A percentile compares a stretch with the other conserved stretches of the same genome.
These are phyloP conservation scores for Olyra latifolia DNA, from an alignment of 176 grass and related monocot species.

Conservation along the genomic window DNA sequence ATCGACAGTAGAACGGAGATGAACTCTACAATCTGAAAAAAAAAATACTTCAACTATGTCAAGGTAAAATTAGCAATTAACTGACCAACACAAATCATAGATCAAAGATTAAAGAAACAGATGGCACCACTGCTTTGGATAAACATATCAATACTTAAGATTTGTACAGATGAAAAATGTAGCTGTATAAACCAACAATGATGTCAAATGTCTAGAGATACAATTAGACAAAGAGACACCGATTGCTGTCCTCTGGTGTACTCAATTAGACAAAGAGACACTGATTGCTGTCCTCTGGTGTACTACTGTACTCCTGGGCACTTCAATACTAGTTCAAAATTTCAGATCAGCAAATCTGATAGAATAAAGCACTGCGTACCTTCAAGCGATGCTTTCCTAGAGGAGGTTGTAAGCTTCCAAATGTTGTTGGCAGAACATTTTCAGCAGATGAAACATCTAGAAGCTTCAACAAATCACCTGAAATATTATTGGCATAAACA, in stretches of 20 bases:
- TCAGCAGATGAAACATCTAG: constrained; percentile 76
- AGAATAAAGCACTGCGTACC: constrained; percentile 42
- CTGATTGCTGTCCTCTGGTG: neutral
- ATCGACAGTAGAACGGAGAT: constrained; percentile 91
- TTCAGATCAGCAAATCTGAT: constrained; percentile 9
- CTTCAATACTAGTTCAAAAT: constrained; percentile 28
- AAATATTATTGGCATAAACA: constrained; percentile 18
- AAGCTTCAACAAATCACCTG: constrained; percentile 84
- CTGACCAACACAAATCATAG: neutral
- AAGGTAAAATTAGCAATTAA: constrained; percentile 28
- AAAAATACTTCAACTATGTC: constrained; percentile 42
- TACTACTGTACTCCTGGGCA: neutral
- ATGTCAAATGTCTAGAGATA: neutral
- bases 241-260: neutral
- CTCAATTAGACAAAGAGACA: neutral
- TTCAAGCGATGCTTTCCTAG: constrained; percentile 89
- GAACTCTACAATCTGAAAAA: constrained; percentile 95
- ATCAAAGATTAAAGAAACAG: constrained; percentile 20
- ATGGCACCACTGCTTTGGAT: neutral
- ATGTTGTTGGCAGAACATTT: constrained; percentile 66
- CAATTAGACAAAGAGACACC: neutral
- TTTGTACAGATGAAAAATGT: neutral
- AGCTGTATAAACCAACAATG: neutral
- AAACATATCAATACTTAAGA: constrained; percentile 12
- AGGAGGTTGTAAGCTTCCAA: constrained; percentile 73